phyloP scores from a whole-genome alignment of 2,329 filamentous ascomycete species.

The Didymella sp. region DNA sequence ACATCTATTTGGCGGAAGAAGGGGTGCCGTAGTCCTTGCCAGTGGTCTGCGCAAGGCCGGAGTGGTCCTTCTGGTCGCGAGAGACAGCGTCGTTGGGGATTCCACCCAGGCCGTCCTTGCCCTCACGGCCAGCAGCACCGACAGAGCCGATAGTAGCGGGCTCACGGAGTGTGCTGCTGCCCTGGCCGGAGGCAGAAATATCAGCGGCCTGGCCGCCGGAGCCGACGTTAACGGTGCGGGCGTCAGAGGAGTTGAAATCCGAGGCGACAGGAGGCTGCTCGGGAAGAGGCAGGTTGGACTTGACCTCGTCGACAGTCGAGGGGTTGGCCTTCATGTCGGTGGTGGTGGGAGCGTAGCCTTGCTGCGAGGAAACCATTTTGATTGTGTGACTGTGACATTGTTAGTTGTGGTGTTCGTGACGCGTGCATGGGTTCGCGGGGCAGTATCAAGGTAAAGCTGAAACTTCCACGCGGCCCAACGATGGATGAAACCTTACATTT shows the following conservation, averaged over 20 bases:
- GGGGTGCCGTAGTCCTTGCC: constrained; percentile 13
- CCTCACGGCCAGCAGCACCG: constrained; percentile 67
- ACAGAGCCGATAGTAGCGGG: constrained; percentile 58
- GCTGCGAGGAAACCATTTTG: constrained; percentile 37
- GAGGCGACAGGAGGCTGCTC: constrained; percentile 78
- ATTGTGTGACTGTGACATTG: not conserved
- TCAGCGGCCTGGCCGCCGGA: constrained; percentile 61
- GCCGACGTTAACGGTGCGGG: constrained; percentile 72
- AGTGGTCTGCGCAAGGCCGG: constrained; percentile 52
- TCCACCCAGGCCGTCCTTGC: constrained; percentile 62
- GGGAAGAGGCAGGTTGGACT: constrained; percentile 78
- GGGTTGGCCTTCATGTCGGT: constrained; percentile 39
- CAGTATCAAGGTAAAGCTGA: not conserved
- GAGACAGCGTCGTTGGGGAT: constrained; percentile 67
- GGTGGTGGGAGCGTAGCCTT: constrained; percentile 32
- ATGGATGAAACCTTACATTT: constrained; percentile 7
- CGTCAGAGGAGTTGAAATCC: constrained; percentile 78
- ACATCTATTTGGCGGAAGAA: constrained; percentile 6
- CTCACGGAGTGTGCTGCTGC: constrained; percentile 55
- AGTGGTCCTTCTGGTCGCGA: constrained; percentile 54
- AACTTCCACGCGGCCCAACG: not conserved
- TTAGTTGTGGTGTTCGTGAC: constrained; percentile 12
- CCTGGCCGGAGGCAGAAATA: constrained; percentile 41
- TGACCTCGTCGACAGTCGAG: constrained; percentile 69
- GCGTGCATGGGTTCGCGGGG: not conserved